These are phyloP conservation scores for Aspergillus viridinutans DNA, from an alignment of 2,329 filamentous ascomycete genomes.

Conservation along the genomic window DNA sequence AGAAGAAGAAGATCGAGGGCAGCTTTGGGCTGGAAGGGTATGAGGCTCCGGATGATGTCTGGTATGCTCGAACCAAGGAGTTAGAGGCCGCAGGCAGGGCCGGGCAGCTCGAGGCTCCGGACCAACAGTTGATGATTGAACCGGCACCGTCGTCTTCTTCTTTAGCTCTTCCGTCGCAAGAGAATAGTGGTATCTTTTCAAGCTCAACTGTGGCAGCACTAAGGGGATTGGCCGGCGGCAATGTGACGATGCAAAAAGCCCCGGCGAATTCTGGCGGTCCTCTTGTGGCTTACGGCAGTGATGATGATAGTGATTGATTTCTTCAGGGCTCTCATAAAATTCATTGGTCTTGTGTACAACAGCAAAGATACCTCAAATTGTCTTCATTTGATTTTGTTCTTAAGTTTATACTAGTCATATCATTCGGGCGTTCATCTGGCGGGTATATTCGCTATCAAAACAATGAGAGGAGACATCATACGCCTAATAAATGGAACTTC, in stretches of 20 bases:
- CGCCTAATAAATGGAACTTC: slow-evolving; percentile 5
- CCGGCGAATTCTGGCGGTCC: slow-evolving; percentile 53
- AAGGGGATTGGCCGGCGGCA: slow-evolving; percentile 49
- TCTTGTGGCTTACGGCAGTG: slow-evolving; percentile 84
- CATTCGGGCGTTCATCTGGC: not conserved
- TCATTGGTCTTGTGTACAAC: slow-evolving; percentile 9
- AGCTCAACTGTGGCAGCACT: slow-evolving; percentile 76
- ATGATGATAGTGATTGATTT: slow-evolving; percentile 67
- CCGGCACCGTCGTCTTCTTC: slow-evolving; percentile 38
- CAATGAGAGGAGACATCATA: slow-evolving; percentile 11
- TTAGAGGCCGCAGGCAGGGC: slow-evolving; percentile 59
- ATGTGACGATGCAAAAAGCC: slow-evolving; percentile 44
- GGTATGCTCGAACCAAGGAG: slow-evolving; percentile 77
- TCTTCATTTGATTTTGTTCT: not conserved
- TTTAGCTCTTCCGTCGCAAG: slow-evolving; percentile 30
- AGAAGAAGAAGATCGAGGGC: slow-evolving; percentile 84
- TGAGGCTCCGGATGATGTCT: slow-evolving; percentile 88
- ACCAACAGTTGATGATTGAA: slow-evolving; percentile 46
- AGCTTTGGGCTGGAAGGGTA: slow-evolving; percentile 86
- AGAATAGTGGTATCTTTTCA: slow-evolving; percentile 68
- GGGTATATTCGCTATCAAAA: slow-evolving; percentile 3
- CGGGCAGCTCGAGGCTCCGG: slow-evolving; percentile 53
- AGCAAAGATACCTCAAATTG: slow-evolving; percentile 3
- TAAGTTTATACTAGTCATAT: not conserved
- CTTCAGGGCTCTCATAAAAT: not conserved